These are phyloP conservation scores for Lachancea sp. DNA, from an alignment of 805 yeast genomes.

Conservation along the genomic window DNA sequence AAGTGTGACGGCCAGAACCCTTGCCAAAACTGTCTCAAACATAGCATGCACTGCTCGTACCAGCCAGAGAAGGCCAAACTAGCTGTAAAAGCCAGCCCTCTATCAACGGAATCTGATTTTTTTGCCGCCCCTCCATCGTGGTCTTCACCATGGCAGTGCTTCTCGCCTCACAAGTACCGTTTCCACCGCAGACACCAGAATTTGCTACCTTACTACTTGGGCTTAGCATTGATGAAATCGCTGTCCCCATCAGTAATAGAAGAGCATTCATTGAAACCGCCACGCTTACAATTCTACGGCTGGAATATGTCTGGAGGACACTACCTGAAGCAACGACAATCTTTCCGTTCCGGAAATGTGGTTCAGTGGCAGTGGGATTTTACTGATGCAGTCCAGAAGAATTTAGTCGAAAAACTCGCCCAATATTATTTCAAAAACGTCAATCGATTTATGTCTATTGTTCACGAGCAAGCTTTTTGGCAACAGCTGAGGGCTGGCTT, in stretches of 20 bases:
- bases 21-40: constrained; percentile 40
- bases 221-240: constrained; percentile 29
- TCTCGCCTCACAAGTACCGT: constrained; percentile 40
- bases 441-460: constrained; percentile 47
- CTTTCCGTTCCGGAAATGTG: constrained; percentile 21
- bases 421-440: constrained; percentile 42
- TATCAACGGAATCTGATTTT: background rate
- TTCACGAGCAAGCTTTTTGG: constrained; percentile 49
- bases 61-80: background rate
- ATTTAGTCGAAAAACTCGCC: constrained; percentile 32
- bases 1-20: constrained; percentile 43
- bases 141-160: constrained; percentile 28
- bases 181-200: constrained; percentile 43
- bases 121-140: background rate
- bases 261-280: constrained; percentile 35
- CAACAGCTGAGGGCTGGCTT: constrained; percentile 39
- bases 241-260: constrained; percentile 34
- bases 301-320: constrained; percentile 61
- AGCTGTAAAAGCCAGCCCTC: background rate
- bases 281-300: constrained; percentile 55
- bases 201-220: constrained; percentile 37
- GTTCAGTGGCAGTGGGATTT: constrained; percentile 16
- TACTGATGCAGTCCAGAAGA: constrained; percentile 18
- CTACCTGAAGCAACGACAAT: constrained; percentile 31
- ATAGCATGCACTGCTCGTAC: constrained; percentile 39